Evolutionary conservation across 805 yeast genomes (phyloP).

Genomic region (Soucietia sequanensis): DNA sequence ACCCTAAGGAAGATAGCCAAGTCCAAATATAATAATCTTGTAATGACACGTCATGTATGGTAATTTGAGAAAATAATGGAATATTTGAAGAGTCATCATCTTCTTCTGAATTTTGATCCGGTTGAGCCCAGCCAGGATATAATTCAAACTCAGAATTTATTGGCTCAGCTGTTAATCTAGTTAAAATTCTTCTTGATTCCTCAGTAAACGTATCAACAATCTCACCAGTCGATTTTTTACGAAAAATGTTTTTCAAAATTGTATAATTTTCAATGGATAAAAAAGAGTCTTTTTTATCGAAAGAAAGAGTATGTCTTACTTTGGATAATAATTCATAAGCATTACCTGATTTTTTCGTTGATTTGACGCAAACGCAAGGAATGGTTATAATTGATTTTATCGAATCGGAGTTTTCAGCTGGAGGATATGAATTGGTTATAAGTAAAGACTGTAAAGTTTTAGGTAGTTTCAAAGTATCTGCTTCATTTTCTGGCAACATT

Average conservation of each 20-base stretch:
- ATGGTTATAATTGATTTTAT: slow-evolving; percentile 45
- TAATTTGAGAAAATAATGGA: slow-evolving; percentile 37
- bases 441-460: slow-evolving; percentile 62
- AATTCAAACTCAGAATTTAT: slow-evolving; percentile 35
- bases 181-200: slow-evolving; percentile 65
- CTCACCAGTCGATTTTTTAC: slow-evolving; percentile 49
- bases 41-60: slow-evolving; percentile 60
- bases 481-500: slow-evolving; percentile 67
- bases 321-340: slow-evolving; percentile 59
- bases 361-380: slow-evolving; percentile 60
- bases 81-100: slow-evolving; percentile 24
- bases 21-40: slow-evolving; percentile 93
- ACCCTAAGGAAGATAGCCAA: slow-evolving; percentile 76
- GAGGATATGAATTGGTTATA: slow-evolving; percentile 74
- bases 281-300: slow-evolving; percentile 67
- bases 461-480: slow-evolving; percentile 59
- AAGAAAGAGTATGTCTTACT: slow-evolving; percentile 52
- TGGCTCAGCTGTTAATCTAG: slow-evolving; percentile 35
- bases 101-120: slow-evolving; percentile 1
- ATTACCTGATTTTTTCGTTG: slow-evolving; percentile 47
- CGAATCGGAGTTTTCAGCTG: slow-evolving; percentile 41
- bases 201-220: slow-evolving; percentile 65
- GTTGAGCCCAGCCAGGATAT: slow-evolving; percentile 37
- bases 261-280: slow-evolving; percentile 78
- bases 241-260: slow-evolving; percentile 68